Evolutionary conservation across 176 grass and related monocot genomes (phyloP), one percentile per base, ranked within the genome.

Genomic region (Raddia distichophylla): DNA sequence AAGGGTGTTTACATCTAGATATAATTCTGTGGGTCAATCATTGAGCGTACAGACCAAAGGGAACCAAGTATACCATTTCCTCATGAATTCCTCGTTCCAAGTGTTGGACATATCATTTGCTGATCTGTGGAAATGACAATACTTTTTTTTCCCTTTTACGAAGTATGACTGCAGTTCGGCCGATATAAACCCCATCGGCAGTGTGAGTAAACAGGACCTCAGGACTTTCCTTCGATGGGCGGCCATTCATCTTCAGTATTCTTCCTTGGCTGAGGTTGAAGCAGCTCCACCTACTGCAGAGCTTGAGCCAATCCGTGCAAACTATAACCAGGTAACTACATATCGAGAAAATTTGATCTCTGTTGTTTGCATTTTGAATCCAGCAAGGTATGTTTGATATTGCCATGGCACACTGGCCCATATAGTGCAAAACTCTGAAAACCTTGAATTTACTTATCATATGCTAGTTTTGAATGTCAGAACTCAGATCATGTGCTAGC

Each of bases 131-230:
- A 75, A 83, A 80, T 44, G 53, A 16, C 51, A 70, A 80, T 76
- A 42, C 55, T 5, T 20, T 42, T 43, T 14, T 32, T 75, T 77
- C 75, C 62, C 15, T 75, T 85, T 50, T 81, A 10, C n/a, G 15
- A 83, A 99, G 96, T 99, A 99, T 86, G 96, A 99, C 78, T 99
- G 96, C 89, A 95, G 96, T 80, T 92, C 93, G 6, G 96, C 96
- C 2, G 96, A 99, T 89, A 89, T 98, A 86, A 98, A 98, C 51
- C 96, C 96, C 48, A 98, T 98, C 10, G 96, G 96, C 71, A 98
- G 95, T 93, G 78, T 98, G 69, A 98, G 92, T 63, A 95, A 98
- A 86, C 92, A 98, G 69, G 95, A 98, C 59, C 89, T 98, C 47
- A 90, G 95, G 57, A 72, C 92, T 78, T 98, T 98, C 76, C 86